Conservation (phyloP, 2,329 filamentous ascomycete genomes). For the Madurella fahalii region DNA sequence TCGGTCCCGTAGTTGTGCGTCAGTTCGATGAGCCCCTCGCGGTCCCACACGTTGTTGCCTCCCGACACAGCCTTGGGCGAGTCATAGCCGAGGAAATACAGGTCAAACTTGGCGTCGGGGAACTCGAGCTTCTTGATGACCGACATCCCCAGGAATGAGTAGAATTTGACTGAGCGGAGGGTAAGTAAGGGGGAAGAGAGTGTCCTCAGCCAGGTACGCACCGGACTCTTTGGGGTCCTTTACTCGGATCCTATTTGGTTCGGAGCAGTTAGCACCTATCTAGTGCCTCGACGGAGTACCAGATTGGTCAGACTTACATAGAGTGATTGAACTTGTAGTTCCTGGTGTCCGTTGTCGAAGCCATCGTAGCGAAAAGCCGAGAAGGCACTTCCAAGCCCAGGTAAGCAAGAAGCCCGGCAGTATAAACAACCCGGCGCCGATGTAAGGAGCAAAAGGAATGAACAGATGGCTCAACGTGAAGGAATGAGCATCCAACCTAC, state of each 20-base stretch:
- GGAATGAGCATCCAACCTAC: background rate
- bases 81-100: slow-evolving; percentile 94
- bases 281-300: background rate
- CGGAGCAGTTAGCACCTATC: background rate
- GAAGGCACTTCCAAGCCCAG: background rate
- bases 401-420: background rate
- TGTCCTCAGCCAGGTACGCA: slow-evolving; percentile 34
- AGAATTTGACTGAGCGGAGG: slow-evolving; percentile 71
- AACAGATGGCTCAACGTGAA: background rate
- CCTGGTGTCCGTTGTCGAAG: slow-evolving; percentile 65
- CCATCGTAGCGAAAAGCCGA: slow-evolving; percentile 46
- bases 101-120: slow-evolving; percentile 85
- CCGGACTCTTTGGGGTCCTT: slow-evolving; percentile 84
- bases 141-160: slow-evolving; percentile 86
- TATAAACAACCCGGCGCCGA: background rate
- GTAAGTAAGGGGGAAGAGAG: background rate
- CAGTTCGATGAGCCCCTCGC: slow-evolving; percentile 86
- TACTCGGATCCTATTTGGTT: slow-evolving; percentile 68
- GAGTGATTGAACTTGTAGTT: slow-evolving; percentile 87
- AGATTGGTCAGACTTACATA: slow-evolving; percentile 55
- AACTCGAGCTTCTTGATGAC: slow-evolving; percentile 76
- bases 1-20: slow-evolving; percentile 86
- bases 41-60: slow-evolving; percentile 69
- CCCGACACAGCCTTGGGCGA: slow-evolving; percentile 68
- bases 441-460: too few relatives aligned